Evolutionary conservation across 768 basidiomycete genomes (phyloP), one percentile per base, ranked within the genome.

Genomic region (Hericium alpestre): DNA sequence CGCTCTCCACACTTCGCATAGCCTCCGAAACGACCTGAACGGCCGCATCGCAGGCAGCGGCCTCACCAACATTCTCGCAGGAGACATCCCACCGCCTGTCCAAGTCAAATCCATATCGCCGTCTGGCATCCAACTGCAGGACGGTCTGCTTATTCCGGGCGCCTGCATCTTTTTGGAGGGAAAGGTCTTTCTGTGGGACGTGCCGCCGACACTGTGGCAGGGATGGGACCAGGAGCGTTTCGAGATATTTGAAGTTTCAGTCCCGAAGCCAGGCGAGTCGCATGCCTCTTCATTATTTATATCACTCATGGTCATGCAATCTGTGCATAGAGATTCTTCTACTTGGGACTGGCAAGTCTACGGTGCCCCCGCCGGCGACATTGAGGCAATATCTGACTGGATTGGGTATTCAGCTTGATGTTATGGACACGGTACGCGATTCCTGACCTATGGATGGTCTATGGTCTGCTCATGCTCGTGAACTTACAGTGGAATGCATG

Each of bases 181-280:
- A 2, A 82, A 87, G 48, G 87, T 92, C 0, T 86, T 94, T 54
- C 68, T 97, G 40, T 99, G 95, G 95, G 85, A 97, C 66, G 87
- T 89, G 2, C 85, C 87, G 6, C 69, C 73, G 2, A 75, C 68
- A 4, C 65, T 76, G 1, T 89, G 87, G 84, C 68, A 72, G 12
- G 86, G 76, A 2, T 97, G 93, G 93, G 73, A 65, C 7, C 73
- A 75, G 54, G 88, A 85, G 43, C 82, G 83, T 59, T 90, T 95
- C 62, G 79, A 83, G 61, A 68, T 95, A 23, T 90, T 97, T 60
- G 87, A 95, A 56, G 76, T 82, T 12, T 83, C 91, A 11, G 76
- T 84, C 25, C 94, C 93, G 2, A 82, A 84, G 68, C 94, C 95
- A 49, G 95, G 94, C 59, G 83, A 71, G 12, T 23, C 12, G 11